Evolutionary conservation across 345 rosid species (phyloP), one percentile per base, ranked within the genome.

Genomic region (Psidium guajava): DNA sequence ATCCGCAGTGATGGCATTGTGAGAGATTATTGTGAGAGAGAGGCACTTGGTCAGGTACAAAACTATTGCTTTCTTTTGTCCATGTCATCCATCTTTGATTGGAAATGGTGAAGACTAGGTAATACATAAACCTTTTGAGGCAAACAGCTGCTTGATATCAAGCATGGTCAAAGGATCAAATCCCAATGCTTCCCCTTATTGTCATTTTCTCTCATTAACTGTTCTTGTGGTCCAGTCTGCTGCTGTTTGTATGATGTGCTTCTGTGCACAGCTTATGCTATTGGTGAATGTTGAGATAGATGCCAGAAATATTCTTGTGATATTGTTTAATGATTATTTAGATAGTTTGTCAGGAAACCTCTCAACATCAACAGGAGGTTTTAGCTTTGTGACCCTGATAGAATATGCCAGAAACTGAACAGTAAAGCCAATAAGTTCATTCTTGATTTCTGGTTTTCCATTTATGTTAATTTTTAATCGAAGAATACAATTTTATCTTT

Each of bases 21-120:
- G 82, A 90, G 96, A 85, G 95, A 96, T 85, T 96, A 96, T 88
- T 89, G 91, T 89, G 98, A 96, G 86, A 92, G 88, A 92, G 99
- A 96, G 89, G 99, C 99, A 85, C 84, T 92, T 59, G 99, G 99
- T 58, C 98, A 97, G 98, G 99, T 95, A 91, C 42, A 36, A 55
- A 53, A 21, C 47, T 57, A 82, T 40, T 83, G 54, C 27, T 20
- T 24, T 82, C n/a, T 14, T 85, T 53, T 82, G 5, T 59, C 55
- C 28, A 22, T 83, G 44, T 36, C 52, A 83, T 32, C 3, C 36
- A 13, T 69, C 47, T 69, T 69, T 69, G 80, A 36, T 69, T 69
- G 7, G 47, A 69, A 36, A 32, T 36, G 80, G 24, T 42, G 13
- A 69, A 36, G 47, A 69, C 40, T 4, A 32, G 47, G 77, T 44